These are phyloP conservation scores for Leptodermis oblonga DNA, from an alignment of 257 asterid species.

Conservation along the genomic window DNA sequence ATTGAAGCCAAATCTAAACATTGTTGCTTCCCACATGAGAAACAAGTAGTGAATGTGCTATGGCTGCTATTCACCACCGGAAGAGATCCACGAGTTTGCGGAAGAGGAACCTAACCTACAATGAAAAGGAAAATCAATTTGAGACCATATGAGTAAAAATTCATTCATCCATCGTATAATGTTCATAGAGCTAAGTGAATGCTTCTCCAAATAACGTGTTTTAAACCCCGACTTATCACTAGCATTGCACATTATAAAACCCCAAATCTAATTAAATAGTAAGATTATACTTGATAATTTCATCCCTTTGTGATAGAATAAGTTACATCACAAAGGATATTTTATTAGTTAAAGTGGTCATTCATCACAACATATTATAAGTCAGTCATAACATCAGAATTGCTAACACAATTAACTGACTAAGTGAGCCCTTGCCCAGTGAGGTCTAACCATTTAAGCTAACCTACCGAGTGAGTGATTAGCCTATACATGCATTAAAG, in stretches of 20 bases:
- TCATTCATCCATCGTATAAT: not conserved
- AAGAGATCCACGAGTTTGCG: conserved; percentile 97
- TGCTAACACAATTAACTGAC: too few species aligned
- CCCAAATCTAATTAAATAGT: not conserved
- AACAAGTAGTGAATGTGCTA: conserved; percentile 80
- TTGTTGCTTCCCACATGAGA: conserved; percentile 95
- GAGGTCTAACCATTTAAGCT: too few species aligned
- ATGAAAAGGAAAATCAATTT: conserved; percentile 11
- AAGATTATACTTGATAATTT: not conserved
- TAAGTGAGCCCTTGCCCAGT: too few species aligned
- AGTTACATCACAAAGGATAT: too few species aligned
- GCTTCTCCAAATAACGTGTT: not conserved
- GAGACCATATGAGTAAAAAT: not conserved
- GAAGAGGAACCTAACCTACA: conserved; percentile 96
- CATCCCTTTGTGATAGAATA: too few species aligned
- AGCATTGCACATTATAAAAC: not conserved
- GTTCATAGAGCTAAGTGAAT: not conserved
- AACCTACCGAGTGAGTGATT: too few species aligned
- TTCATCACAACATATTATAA: too few species aligned
- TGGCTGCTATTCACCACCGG: conserved; percentile 85
- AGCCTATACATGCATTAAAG: too few species aligned
- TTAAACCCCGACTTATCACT: not conserved
- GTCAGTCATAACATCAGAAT: too few species aligned
- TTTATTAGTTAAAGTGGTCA: too few species aligned
- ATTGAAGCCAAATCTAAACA: conserved; percentile 93